Evolutionary conservation across 306 rosid genomes (phyloP).

Genomic region (Fragaria ananassa): DNA sequence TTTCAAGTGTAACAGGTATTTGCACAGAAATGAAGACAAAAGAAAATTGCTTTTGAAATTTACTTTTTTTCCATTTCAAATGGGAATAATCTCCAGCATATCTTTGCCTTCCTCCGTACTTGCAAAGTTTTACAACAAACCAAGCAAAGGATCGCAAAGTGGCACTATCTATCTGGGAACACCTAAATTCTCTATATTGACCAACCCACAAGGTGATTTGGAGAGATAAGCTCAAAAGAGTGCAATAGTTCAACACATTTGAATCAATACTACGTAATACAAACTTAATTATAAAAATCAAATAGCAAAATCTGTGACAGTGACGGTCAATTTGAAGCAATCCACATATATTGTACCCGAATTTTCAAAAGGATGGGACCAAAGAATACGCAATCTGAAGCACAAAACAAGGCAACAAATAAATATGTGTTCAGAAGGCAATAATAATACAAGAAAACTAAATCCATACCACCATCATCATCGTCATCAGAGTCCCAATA

Average conservation of each 20-base stretch:
- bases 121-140: not conserved
- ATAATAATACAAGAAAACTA: not conserved
- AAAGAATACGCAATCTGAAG: not conserved
- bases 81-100: not conserved
- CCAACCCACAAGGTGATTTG: not conserved
- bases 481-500: slow-evolving; percentile 97
- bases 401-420: not conserved
- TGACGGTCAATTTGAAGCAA: not conserved
- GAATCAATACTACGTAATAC: not conserved
- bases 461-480: slow-evolving; percentile 63
- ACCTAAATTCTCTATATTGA: not conserved
- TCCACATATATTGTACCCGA: not conserved
- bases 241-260: not conserved
- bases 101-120: not conserved
- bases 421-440: not conserved
- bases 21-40: not conserved
- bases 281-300: not conserved
- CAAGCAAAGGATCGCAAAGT: not conserved
- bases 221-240: not conserved
- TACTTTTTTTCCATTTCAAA: not conserved
- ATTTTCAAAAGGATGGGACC: not conserved
- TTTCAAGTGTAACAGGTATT: not conserved
- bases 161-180: not conserved
- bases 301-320: not conserved
- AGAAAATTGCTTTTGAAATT: not conserved